Evolutionary conservation across 108 stramenopile species (phyloP).

Genomic region (Stephanodiscus triporus): DNA sequence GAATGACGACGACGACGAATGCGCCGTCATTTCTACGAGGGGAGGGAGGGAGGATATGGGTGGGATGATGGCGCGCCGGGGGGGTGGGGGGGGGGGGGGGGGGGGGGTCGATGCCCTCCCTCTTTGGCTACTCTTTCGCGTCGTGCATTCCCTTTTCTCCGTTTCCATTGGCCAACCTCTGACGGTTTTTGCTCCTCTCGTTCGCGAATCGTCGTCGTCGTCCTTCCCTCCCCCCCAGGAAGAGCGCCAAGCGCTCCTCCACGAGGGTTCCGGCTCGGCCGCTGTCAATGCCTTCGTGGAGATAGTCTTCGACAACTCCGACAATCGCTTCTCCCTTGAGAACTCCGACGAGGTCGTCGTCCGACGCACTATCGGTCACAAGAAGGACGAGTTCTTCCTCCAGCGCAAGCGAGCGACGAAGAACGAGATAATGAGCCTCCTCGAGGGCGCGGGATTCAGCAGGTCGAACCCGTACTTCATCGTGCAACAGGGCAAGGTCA

Average conservation of each 20-base stretch:
- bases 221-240: slow-evolving; percentile 54
- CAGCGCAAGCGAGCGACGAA: slow-evolving; percentile 94
- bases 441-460: slow-evolving; percentile 98
- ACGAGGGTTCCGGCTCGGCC: slow-evolving; percentile 89
- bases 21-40: neutral
- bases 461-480: slow-evolving; percentile 99
- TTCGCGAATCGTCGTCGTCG: neutral
- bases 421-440: slow-evolving; percentile 88
- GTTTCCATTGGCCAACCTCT: too few relatives aligned
- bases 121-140: neutral
- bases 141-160: neutral
- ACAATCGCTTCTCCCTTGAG: slow-evolving; percentile 90
- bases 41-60: neutral
- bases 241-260: slow-evolving; percentile 89
- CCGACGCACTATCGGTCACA: slow-evolving; percentile 95
- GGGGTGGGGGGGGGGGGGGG: neutral
- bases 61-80: neutral
- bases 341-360: slow-evolving; percentile 95
- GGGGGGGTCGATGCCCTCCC: neutral
- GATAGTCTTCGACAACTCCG: slow-evolving; percentile 98
- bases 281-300: slow-evolving; percentile 97
- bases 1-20: neutral
- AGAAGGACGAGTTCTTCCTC: slow-evolving; percentile 99
- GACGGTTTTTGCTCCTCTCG: too few relatives aligned
- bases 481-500: slow-evolving; percentile 99